Evolutionary conservation across 306 rosid genomes (phyloP), one percentile per base, ranked within the genome.

Genomic region (Sechiopsis laciniata): DNA sequence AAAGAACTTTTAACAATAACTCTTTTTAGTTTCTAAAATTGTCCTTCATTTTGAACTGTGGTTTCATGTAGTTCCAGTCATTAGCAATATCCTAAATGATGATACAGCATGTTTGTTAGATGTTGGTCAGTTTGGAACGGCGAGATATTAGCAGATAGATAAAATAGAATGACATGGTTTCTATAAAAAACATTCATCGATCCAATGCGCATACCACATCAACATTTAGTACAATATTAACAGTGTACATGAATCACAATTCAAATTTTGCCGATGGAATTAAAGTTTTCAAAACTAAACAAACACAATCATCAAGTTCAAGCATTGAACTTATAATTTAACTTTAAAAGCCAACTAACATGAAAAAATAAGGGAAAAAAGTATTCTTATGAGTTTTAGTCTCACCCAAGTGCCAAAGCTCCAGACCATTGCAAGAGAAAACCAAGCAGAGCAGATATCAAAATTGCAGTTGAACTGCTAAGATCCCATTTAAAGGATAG

Each of bases 341-440:
- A 21, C 35, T 16, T 0, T 8, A 63, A 32, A 5, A 63, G 3
- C 2, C 26, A 56, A 56, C 12, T 3, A 20, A 20, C 1, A 32
- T 8, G 68, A 15, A 15, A 11, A 62, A 62, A 15, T 6, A 9
- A 6, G 5, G 66, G 45, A 14, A 60, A 13, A 26, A 60, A 16
- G 21, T 32, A 62, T 15, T 0, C 13, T 16, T 65, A 40, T 10
- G 22, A 19, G 13, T 42, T 42, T 17, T 5, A 72, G 81, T 75
- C 96, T 90, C 74, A 90, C 99, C 99, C 96, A 8, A 94, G 90
- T 55, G 97, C 95, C 81, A 91, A 82, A 45, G 99, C 99, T 59
- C 99, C 99, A 50, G 99, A 94, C 97, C 99, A 94, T 52, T 94
- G 96, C 61, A 94, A 83, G 81, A 94, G 95, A 80, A 94, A 94